Evolutionary conservation across 768 basidiomycete genomes (phyloP).

Genomic region (Asterophora lycoperdoides): DNA sequence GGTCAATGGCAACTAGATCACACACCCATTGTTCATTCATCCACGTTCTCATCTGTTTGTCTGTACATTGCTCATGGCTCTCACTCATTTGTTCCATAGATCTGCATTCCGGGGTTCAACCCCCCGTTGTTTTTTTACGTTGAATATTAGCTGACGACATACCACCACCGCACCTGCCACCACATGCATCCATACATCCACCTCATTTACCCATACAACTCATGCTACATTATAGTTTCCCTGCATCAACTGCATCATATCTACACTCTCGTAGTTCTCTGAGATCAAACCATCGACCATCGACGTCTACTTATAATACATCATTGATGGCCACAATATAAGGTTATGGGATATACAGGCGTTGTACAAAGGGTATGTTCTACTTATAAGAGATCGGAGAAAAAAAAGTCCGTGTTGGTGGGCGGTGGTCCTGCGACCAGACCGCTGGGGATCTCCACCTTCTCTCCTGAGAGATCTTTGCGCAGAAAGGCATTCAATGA

Average conservation of each 20-base stretch:
- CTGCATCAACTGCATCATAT: slow-evolving; percentile 60
- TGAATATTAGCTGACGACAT: slow-evolving; percentile 19
- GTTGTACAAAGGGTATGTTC: not conserved
- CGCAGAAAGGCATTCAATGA: slow-evolving; percentile 2
- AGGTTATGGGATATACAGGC: not conserved
- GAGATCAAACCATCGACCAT: slow-evolving; percentile 15
- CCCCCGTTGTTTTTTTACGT: slow-evolving; percentile 59
- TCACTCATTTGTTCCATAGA: slow-evolving; percentile 21
- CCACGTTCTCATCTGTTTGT: slow-evolving; percentile 10
- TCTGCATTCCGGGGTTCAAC: slow-evolving; percentile 67
- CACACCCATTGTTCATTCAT: slow-evolving; percentile 12
- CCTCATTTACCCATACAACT: slow-evolving; percentile 12
- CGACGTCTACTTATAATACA: too few species aligned
- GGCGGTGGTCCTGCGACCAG: slow-evolving; percentile 77
- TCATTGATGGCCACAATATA: not conserved
- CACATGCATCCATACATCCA: slow-evolving; percentile 10
- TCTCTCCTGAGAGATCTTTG: slow-evolving; percentile 82
- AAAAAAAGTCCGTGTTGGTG: slow-evolving; percentile 78
- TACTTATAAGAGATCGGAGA: slow-evolving; percentile 55
- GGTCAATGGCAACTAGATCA: slow-evolving; percentile 35
- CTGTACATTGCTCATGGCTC: slow-evolving; percentile 22
- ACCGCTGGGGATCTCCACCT: slow-evolving; percentile 83
- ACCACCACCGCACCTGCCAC: slow-evolving; percentile 12
- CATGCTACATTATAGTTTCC: slow-evolving; percentile 19
- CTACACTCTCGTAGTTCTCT: slow-evolving; percentile 21